Base-by-base conservation (phyloP, 768 basidiomycete species). In the Trametes cinnabarina region DNA sequence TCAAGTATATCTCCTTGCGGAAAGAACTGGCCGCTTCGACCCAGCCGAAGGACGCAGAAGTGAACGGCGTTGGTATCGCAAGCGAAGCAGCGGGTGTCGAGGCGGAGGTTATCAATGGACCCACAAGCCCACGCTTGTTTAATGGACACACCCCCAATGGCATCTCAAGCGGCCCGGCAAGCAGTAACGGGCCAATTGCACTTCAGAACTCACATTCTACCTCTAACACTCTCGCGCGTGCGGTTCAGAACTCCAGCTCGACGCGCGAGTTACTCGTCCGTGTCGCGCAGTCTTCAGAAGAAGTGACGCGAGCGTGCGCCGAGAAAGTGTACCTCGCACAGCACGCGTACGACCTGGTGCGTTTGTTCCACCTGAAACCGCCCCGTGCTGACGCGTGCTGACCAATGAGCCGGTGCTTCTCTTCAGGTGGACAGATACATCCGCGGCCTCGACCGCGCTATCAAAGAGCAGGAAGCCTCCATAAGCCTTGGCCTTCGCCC, bases 271-370 rank as follows among this genome's bases (percentile, higher is more conserved):
- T 87, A 60, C 76, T 91, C 25, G 75, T 82, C 19, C 76, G 78
- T 47, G 79, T 91, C 50, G 83, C 86, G 3, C 77, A 77, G 60
- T 69, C 85, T 8, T 75, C 80, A 12, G 87, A 87, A 65, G 83
- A 86, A 59, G 69, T 83, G 1, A 70, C 86, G 10, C 80, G 83
- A 4, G 79, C 83, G 3, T 82, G 84, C 11, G 87, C 90, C 60
- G 91, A 94, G 69, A 92, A 92, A 68, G 80, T 88, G 28, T 89
- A 84, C 62, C 77, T 92, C 17, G 86, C 90, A 2, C 81, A 83
- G 63, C 80, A 88, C 10, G 82, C 84, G 23, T 82, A 83, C 63
- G 86, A 90, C 64, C 83, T 85, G 34, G 91, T 91, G 67, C 58
- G 84, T 10, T 26, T 22, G 22, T 15, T 11, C 19, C 14, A n/a